These are phyloP conservation scores for Mycotypha africana DNA, from an alignment of 371 early-diverging fungal genomes.

Conservation along the genomic window DNA sequence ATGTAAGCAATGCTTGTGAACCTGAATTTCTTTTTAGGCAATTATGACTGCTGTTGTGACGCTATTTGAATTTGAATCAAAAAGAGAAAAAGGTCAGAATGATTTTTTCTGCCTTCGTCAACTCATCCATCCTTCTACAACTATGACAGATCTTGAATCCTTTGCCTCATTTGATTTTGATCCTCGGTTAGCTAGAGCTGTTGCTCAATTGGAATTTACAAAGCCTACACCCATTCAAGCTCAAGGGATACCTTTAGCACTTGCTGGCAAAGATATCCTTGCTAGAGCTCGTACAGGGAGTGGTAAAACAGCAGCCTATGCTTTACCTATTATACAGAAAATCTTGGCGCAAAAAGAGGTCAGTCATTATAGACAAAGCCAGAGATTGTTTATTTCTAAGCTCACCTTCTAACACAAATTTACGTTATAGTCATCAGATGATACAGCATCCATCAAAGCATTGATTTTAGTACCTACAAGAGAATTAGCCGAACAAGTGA, in stretches of 20 bases:
- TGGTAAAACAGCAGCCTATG: conserved; percentile 98
- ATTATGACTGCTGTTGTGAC: too few species aligned
- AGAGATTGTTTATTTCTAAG: neutral
- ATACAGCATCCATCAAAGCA: conserved; percentile 26
- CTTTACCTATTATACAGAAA: conserved; percentile 91
- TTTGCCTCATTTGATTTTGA: conserved; percentile 74
- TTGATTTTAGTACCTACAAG: conserved; percentile 93
- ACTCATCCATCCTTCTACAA: too few species aligned
- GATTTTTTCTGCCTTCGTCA: too few species aligned
- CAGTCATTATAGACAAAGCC: conserved; percentile 1
- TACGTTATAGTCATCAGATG: conserved; percentile 9
- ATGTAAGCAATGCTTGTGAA: too few species aligned
- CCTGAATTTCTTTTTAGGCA: too few species aligned
- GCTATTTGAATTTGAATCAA: too few species aligned
- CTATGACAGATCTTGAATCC: conserved; percentile 23
- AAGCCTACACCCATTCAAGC: conserved; percentile 95
- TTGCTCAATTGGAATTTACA: conserved; percentile 72
- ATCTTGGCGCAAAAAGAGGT: conserved; percentile 71
- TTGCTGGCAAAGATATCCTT: conserved; percentile 94
- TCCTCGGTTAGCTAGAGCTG: conserved; percentile 79
- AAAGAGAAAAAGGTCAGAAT: too few species aligned
- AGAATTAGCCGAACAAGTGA: conserved; percentile 94
- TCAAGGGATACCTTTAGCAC: conserved; percentile 90
- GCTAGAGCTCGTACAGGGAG: conserved; percentile 99
- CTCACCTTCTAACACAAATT: too few species aligned